phyloP scores from a whole-genome alignment of 2,329 filamentous ascomycete species.

The Aspergillus fumigatus region DNA sequence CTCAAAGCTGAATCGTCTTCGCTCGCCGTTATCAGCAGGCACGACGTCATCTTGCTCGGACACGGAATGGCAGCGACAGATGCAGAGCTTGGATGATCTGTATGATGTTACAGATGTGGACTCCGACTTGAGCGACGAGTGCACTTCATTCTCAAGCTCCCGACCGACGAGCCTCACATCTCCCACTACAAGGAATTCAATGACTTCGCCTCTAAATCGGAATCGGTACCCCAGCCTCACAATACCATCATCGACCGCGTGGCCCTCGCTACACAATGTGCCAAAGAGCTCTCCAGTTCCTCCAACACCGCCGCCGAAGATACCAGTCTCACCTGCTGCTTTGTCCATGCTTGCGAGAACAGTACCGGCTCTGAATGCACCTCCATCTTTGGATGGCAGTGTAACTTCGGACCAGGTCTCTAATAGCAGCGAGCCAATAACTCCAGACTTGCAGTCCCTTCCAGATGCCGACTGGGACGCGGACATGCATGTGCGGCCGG shows the following conservation, averaged over 20 bases:
- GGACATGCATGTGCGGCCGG: constrained; percentile 31
- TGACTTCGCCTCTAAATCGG: constrained; percentile 36
- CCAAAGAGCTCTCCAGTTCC: constrained; percentile 45
- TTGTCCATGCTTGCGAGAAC: constrained; percentile 67
- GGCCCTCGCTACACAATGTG: constrained; percentile 54
- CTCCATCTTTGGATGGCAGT: constrained; percentile 86
- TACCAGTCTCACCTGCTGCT: constrained; percentile 71
- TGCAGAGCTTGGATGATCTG: constrained; percentile 75
- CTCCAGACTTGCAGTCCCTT: constrained; percentile 63
- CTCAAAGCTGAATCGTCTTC: constrained; percentile 21
- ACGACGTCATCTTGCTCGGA: constrained; percentile 41
- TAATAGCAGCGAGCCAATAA: constrained; percentile 75
- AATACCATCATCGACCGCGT: constrained; percentile 55
- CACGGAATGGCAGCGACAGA: constrained; percentile 61
- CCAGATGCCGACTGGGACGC: constrained; percentile 59
- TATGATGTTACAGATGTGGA: constrained; percentile 85
- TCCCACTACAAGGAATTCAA: constrained; percentile 35
- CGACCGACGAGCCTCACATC: constrained; percentile 47
- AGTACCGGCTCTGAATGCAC: constrained; percentile 70
- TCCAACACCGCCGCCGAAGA: constrained; percentile 49
- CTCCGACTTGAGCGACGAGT: constrained; percentile 48
- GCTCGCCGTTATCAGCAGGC: constrained; percentile 30
- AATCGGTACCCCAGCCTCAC: constrained; percentile 55
- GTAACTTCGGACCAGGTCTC: constrained; percentile 84
- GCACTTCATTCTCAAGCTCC: constrained; percentile 46